phyloP scores from a whole-genome alignment of 768 basidiomycete species.

The Lenzites betulinus region DNA sequence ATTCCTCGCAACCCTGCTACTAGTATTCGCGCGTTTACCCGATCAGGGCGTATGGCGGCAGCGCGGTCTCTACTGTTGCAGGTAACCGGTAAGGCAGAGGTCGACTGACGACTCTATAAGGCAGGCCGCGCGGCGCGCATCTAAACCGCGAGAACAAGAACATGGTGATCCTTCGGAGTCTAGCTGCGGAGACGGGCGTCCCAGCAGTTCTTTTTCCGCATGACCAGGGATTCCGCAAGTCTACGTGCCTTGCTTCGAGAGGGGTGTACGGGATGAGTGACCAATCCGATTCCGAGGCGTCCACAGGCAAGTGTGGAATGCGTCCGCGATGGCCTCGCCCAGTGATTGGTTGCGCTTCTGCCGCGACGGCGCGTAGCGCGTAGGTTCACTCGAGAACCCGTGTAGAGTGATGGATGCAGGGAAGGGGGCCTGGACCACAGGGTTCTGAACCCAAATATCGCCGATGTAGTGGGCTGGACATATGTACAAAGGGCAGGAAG shows the following conservation, averaged over 20 bases:
- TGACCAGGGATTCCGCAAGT: neutral
- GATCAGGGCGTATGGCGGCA: no score
- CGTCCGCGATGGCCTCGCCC: neutral
- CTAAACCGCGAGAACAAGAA: neutral
- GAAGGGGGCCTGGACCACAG: neutral
- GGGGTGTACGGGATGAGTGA: neutral
- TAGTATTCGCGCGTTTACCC: neutral
- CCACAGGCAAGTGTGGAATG: neutral
- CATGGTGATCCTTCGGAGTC: no score
- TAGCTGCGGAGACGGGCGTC: no score
- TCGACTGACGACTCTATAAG: neutral
- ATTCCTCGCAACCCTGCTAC: neutral
- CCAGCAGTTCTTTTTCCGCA: neutral
- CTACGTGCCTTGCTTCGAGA: neutral
- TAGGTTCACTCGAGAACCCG: no score
- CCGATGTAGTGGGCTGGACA: neutral
- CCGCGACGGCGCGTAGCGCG: neutral
- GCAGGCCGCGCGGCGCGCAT: neutral
- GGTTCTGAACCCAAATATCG: neutral
- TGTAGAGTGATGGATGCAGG: neutral
- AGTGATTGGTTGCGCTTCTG: neutral
- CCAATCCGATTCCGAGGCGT: no score
- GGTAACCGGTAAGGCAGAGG: neutral
- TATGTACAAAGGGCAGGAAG: neutral
- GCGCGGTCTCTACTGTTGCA: neutral